Percentiles rank a stretch among this genome's conserved stretches.
phyloP scores from a whole-genome alignment of 805 yeast species.

The Wickerhamomyces sydowiorum region DNA sequence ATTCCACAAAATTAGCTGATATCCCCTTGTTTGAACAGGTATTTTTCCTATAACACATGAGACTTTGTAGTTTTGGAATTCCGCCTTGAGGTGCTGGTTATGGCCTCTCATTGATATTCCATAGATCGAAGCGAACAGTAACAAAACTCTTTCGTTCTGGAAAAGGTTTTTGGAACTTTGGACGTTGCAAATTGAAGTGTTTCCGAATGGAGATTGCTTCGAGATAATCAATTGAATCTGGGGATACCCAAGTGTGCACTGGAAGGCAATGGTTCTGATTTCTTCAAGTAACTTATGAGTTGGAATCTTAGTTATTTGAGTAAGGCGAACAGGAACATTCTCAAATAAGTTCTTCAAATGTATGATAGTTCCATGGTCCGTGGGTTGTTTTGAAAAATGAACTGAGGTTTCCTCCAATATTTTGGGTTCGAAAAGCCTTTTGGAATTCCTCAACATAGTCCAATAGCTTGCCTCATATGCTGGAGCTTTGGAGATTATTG shows the following conservation, averaged over 20 bases:
- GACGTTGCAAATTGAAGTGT: constrained; percentile 6
- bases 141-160: constrained; percentile 9
- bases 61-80: constrained; percentile 22
- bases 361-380: constrained; percentile 33
- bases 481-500: constrained; percentile 38
- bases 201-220: background rate
- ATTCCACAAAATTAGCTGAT: constrained; percentile 44
- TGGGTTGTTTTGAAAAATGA: background rate
- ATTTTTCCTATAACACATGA: constrained; percentile 34
- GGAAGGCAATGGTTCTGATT: constrained; percentile 26
- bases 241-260: constrained; percentile 23
- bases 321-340: constrained; percentile 38
- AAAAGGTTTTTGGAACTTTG: constrained; percentile 1
- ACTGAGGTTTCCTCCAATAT: background rate
- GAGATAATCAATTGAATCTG: constrained; percentile 12
- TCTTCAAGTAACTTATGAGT: constrained; percentile 20
- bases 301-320: constrained; percentile 17
- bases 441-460: background rate
- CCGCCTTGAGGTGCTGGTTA: constrained; percentile 24
- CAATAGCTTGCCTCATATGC: constrained; percentile 22
- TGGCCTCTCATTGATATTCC: constrained; percentile 22
- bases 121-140: constrained; percentile 23
- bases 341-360: constrained; percentile 34
- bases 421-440: constrained; percentile 7
- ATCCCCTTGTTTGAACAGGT: constrained; percentile 28